Conservation (phyloP, 2,329 filamentous ascomycete genomes). For the Aspergillus fijiensis region DNA sequence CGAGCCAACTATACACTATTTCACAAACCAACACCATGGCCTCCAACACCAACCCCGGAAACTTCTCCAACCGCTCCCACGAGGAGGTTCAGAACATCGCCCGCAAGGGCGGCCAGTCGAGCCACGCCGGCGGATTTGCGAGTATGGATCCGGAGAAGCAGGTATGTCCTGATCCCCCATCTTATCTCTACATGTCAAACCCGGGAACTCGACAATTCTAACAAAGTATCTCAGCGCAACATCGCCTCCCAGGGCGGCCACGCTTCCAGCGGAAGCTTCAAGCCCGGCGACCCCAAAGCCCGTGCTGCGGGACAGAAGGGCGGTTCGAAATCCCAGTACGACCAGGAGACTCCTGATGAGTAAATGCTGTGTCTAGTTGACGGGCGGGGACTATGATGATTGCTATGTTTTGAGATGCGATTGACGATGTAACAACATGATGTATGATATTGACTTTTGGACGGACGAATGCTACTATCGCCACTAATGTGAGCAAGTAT, state of each 20-base stretch:
- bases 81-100: constrained; percentile 49
- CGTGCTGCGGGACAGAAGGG: constrained; percentile 51
- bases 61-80: constrained; percentile 44
- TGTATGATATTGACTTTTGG: neutral
- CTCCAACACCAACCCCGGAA: constrained; percentile 37
- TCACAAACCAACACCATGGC: constrained; percentile 10
- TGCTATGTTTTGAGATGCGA: neutral
- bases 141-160: constrained; percentile 33
- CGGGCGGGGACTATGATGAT: neutral
- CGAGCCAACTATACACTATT: neutral
- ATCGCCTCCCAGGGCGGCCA: constrained; percentile 58
- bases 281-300: constrained; percentile 54
- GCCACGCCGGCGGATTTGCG: constrained; percentile 30
- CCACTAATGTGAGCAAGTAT: too few species aligned
- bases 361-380: neutral
- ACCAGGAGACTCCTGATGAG: constrained; percentile 2
- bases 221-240: constrained; percentile 41
- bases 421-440: neutral
- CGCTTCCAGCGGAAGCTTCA: constrained; percentile 55
- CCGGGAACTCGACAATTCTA: too few species aligned
- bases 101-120: constrained; percentile 35
- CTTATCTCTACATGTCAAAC: neutral
- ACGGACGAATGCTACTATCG: neutral
- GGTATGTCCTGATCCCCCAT: constrained; percentile 16
- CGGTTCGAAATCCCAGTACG: constrained; percentile 4